Evolutionary conservation across 257 asterid genomes (phyloP), one percentile per base, ranked within the genome.

Genomic region (Solanum ossicruentum): DNA sequence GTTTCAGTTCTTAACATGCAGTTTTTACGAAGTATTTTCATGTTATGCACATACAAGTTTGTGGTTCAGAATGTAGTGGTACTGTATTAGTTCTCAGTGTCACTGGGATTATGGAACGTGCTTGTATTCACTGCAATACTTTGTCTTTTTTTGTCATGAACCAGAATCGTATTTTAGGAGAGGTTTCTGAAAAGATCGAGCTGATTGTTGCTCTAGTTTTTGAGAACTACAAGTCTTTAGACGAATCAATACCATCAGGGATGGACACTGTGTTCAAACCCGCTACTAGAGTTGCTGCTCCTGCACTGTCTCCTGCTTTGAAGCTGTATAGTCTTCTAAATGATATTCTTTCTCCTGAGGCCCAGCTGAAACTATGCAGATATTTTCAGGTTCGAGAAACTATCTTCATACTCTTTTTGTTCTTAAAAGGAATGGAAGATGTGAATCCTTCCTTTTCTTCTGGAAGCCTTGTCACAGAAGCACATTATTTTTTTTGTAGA

Each of bases 81-180:
- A 36, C 21, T 41, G 28, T 60, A 58, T 49, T 73, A 52, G 65
- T 78, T 52, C 26, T 77, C 36, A n/a, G 65, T 16, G 23, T 78
- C 47, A 51, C 63, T 13, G 13, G 47, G 82, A 78, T 52, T 15
- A 23, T 45, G 28, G 41, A 78, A 78, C 65, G 6, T 52, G 47
- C n/a, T 78, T 51, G 47, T 78, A 26, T 52, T 77, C 26, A 51
- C 63, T 15, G 61, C 10, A 16, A 51, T 77, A 51, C 81, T 75
- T 72, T 43, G 72, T 57, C 56, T 23, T 82, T 57, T 86, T 86
- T 86, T 16, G 54, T 85, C 56, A n/a, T 82, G 60, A 55, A 78
- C 83, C 93, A 94, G 99, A 95, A 87, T 82, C 98, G 99, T 79
- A 91, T 96, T 61, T 83, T 93, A 86, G 99, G 98, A 58, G 98